Evolutionary conservation across 2,329 filamentous ascomycete species (phyloP).

Genomic region (Drechslera avenae): DNA sequence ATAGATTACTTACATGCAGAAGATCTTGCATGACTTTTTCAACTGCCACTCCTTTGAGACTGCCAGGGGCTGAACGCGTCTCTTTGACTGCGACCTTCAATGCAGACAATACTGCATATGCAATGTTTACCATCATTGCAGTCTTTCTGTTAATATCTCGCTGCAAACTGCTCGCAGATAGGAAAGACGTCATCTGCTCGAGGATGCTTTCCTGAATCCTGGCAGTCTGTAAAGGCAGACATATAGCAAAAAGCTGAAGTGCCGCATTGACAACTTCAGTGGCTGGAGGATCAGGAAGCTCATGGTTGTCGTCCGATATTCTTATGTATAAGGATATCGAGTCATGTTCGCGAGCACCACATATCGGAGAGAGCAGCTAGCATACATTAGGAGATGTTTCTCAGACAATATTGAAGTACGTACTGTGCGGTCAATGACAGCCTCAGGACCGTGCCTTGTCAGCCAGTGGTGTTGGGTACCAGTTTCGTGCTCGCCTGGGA

Average conservation of each 20-base stretch:
- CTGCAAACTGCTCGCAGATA: constrained; percentile 78
- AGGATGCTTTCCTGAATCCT: constrained; percentile 96
- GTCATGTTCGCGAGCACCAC: constrained; percentile 86
- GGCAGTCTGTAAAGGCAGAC: constrained; percentile 83
- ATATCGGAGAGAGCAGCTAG: constrained; percentile 66
- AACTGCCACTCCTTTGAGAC: constrained; percentile 74
- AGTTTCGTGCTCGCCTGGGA: constrained; percentile 64
- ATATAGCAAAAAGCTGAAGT: constrained; percentile 89
- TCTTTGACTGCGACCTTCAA: constrained; percentile 86
- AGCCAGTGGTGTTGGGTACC: constrained; percentile 56
- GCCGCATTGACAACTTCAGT: constrained; percentile 95
- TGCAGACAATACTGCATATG: constrained; percentile 77
- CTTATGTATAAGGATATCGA: constrained; percentile 77
- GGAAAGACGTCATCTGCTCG: constrained; percentile 88
- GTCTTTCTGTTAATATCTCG: constrained; percentile 87
- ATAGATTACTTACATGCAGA: constrained; percentile 70
- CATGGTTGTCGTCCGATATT: constrained; percentile 53
- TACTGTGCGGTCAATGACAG: constrained; percentile 63
- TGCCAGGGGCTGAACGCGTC: constrained; percentile 72
- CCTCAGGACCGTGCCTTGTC: constrained; percentile 64
- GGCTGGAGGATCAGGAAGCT: constrained; percentile 75
- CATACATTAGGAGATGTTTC: constrained; percentile 13
- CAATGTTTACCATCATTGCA: constrained; percentile 89
- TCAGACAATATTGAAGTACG: constrained; percentile 3
- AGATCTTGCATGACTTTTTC: constrained; percentile 73